Evolutionary conservation across 2,329 filamentous ascomycete genomes (phyloP).

Genomic region (Teratosphaeria viscida): DNA sequence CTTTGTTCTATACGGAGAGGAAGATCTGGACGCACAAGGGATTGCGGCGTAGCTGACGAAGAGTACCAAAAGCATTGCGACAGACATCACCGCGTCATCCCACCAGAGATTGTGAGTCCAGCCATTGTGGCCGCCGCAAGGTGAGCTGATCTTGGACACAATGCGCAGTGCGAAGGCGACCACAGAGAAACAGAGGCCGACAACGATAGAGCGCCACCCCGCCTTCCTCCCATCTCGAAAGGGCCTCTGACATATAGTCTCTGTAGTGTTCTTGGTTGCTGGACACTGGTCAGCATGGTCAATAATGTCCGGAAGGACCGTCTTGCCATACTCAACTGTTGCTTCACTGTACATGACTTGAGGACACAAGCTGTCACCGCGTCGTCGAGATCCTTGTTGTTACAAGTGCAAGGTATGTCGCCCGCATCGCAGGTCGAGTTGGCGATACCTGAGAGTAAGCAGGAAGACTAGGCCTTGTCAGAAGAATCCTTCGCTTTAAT

Average conservation of each 20-base stretch:
- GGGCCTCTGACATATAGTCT: neutral
- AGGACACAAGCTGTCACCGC: slow-evolving; percentile 5
- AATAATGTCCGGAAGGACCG: neutral
- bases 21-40: neutral
- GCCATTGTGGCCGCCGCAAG: neutral
- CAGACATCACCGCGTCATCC: slow-evolving; percentile 5
- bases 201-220: slow-evolving; percentile 5
- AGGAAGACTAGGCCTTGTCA: neutral
- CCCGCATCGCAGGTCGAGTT: neutral
- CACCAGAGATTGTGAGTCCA: slow-evolving; percentile 1
- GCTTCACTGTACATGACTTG: slow-evolving; percentile 1
- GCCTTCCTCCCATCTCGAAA: slow-evolving; percentile 5
- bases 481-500: neutral
- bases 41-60: neutral
- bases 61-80: slow-evolving; percentile 5
- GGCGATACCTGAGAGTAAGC: neutral
- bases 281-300: neutral
- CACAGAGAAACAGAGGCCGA: slow-evolving; percentile 7
- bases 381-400: slow-evolving; percentile 5
- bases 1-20: neutral
- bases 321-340: neutral
- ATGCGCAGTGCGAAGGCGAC: slow-evolving; percentile 8
- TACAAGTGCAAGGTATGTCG: slow-evolving; percentile 10
- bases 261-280: neutral
- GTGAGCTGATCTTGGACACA: slow-evolving; percentile 3